Conservation (phyloP, 148 eudicot genomes). For the Agrostemma githago region DNA sequence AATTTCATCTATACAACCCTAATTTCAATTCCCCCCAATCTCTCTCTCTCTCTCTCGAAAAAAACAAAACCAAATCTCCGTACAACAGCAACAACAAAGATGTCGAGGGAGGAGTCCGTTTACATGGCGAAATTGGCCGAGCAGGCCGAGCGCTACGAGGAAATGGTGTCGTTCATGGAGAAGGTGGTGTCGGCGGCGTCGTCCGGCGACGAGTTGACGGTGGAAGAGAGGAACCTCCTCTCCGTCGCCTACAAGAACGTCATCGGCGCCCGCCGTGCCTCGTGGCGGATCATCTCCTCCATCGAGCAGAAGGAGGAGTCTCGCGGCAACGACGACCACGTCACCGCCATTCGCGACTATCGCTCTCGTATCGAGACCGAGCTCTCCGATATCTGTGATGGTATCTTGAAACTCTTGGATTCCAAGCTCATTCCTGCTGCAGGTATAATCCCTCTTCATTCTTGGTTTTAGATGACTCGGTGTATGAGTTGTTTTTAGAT, state of each 20-base stretch:
- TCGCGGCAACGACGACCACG: constrained; percentile 70
- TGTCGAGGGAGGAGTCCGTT: constrained; percentile 51
- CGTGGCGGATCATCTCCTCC: constrained; percentile 69
- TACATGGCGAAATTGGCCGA: constrained; percentile 74
- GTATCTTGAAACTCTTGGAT: constrained; percentile 52
- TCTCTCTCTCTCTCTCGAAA: neutral
- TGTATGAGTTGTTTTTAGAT: too few species aligned
- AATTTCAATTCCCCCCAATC: neutral
- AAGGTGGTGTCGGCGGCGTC: constrained; percentile 37
- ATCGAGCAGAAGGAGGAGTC: constrained; percentile 71
- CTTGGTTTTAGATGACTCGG: too few species aligned
- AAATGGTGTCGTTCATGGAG: constrained; percentile 68
- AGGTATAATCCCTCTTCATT: neutral
- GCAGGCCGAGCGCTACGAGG: constrained; percentile 71
- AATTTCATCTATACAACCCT: neutral
- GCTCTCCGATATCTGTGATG: constrained; percentile 49
- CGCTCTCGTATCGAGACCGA: constrained; percentile 59
- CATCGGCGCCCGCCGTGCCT: constrained; percentile 68
- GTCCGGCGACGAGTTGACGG: constrained; percentile 49
- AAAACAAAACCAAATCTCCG: neutral
- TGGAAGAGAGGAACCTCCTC: constrained; percentile 63
- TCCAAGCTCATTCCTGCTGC: constrained; percentile 47
- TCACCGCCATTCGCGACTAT: constrained; percentile 37
- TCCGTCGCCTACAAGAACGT: constrained; percentile 80
- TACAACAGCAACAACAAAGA: neutral